phyloP scores from a whole-genome alignment of 2,329 filamentous ascomycete species.

The Parafenestella ontariensis region DNA sequence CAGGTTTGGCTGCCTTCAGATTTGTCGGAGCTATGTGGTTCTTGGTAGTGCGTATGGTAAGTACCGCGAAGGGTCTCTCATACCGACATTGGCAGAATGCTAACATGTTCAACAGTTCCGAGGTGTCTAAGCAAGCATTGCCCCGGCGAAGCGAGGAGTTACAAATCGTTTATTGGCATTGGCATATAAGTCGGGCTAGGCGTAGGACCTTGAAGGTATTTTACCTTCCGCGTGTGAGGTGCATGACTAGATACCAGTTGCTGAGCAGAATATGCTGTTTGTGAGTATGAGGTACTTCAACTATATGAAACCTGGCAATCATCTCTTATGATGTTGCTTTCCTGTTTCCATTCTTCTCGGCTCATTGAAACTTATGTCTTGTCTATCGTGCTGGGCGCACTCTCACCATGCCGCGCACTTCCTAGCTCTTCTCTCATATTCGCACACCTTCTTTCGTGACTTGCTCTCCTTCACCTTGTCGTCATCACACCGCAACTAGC shows the following conservation, averaged over 20 bases:
- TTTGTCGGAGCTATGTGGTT: slow-evolving; percentile 92
- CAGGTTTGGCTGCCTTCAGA: slow-evolving; percentile 81
- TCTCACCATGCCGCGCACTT: not conserved
- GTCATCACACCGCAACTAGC: slow-evolving; percentile 1
- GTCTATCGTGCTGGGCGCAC: too few relatives aligned
- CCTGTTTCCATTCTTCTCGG: too few relatives aligned
- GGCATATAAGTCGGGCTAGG: slow-evolving; percentile 3
- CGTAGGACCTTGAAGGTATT: slow-evolving; percentile 4
- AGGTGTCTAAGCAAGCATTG: slow-evolving; percentile 48
- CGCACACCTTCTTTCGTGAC: not conserved
- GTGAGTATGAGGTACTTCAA: slow-evolving; percentile 8
- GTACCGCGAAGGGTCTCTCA: slow-evolving; percentile 13
- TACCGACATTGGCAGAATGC: slow-evolving; percentile 4
- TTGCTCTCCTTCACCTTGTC: slow-evolving; percentile 11
- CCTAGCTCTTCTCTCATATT: not conserved
- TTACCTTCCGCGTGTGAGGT: slow-evolving; percentile 4
- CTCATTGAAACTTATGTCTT: too few relatives aligned
- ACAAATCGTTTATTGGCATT: slow-evolving; percentile 8
- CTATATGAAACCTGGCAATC: slow-evolving; percentile 6
- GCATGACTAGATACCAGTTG: slow-evolving; percentile 30
- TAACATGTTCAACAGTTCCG: slow-evolving; percentile 56
- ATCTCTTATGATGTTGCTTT: too few relatives aligned
- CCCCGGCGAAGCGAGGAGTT: not conserved
- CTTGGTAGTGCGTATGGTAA: slow-evolving; percentile 66
- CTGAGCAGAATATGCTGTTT: slow-evolving; percentile 4